Evolutionary conservation across 2,329 filamentous ascomycete species (phyloP).

Genomic region (Colletotrichum costaricense): DNA sequence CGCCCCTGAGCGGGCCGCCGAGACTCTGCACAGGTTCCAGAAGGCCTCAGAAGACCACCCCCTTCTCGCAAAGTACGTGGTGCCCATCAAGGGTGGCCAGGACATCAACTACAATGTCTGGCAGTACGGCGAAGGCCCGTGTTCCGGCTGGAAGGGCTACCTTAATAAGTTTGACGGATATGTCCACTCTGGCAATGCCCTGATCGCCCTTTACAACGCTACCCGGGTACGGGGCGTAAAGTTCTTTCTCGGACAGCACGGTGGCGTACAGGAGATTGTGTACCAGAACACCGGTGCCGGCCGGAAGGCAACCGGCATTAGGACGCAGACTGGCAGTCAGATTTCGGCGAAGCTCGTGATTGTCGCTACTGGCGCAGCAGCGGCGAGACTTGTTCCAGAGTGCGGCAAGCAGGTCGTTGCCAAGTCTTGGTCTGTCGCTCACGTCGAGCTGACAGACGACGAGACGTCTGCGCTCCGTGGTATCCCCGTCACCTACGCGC

Average conservation of each 20-base stretch:
- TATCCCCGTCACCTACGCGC: constrained; percentile 70
- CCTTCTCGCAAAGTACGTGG: constrained; percentile 33
- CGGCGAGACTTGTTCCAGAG: constrained; percentile 58
- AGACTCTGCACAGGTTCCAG: constrained; percentile 55
- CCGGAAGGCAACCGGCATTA: constrained; percentile 6
- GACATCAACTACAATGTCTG: constrained; percentile 57
- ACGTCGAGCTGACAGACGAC: constrained; percentile 65
- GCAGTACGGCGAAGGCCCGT: constrained; percentile 57
- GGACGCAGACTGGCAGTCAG: constrained; percentile 23
- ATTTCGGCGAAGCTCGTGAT: constrained; percentile 52
- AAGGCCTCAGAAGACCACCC: constrained; percentile 53
- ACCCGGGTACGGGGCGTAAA: constrained; percentile 51
- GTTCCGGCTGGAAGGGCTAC: constrained; percentile 68
- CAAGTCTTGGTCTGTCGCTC: constrained; percentile 69
- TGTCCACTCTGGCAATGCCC: constrained; percentile 64
- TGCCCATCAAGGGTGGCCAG: constrained; percentile 45
- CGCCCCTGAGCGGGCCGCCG: constrained; percentile 59
- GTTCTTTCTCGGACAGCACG: constrained; percentile 46
- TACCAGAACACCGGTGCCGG: constrained; percentile 35
- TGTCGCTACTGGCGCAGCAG: constrained; percentile 63
- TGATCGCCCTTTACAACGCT: constrained; percentile 58
- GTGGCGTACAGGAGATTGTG: constrained; percentile 41
- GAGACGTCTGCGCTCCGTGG: constrained; percentile 65
- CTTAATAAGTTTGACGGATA: constrained; percentile 68
- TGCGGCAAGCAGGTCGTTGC: constrained; percentile 63